Conservation (phyloP, 371 early-diverging fungal genomes). For the Neoconidiobolus thromboides region DNA sequence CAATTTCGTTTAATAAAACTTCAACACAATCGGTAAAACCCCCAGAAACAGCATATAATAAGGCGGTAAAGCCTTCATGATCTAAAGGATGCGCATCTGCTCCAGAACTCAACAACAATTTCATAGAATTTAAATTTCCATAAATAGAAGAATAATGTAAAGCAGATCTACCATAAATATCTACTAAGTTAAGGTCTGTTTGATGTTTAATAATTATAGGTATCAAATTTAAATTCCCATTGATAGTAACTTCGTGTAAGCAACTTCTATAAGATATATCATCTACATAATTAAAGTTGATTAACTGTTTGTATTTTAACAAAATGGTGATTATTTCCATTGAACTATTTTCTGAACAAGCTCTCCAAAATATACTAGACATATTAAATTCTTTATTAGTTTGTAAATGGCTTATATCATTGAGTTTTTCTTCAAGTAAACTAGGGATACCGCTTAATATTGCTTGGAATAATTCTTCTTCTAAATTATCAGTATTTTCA, state of each 20-base stretch:
- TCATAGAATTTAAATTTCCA: conserved; percentile 51
- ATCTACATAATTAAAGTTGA: conserved; percentile 60
- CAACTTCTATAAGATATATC: conserved; percentile 80
- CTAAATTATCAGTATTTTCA: too few species aligned
- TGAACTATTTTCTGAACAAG: conserved; percentile 44
- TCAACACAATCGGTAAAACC: conserved; percentile 58
- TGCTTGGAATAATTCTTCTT: conserved; percentile 29
- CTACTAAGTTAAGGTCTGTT: conserved; percentile 39
- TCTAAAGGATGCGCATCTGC: conserved; percentile 47
- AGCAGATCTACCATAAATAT: conserved; percentile 75
- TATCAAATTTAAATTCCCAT: conserved; percentile 39
- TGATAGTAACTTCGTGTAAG: conserved; percentile 75
- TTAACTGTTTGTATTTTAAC: conserved; percentile 27
- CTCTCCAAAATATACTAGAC: conserved; percentile 58
- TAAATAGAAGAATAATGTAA: conserved; percentile 86
- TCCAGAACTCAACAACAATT: conserved; percentile 33
- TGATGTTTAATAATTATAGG: conserved; percentile 32
- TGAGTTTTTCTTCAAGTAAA: background rate
- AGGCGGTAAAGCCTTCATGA: conserved; percentile 72
- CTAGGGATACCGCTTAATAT: conserved; percentile 25
- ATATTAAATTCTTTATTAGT: background rate
- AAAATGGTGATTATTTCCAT: conserved; percentile 34
- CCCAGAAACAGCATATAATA: conserved; percentile 67
- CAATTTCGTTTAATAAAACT: conserved; percentile 28
- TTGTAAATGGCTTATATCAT: too few species aligned